phyloP scores from a whole-genome alignment of 148 eudicot genomes.

The Cornus florida region DNA sequence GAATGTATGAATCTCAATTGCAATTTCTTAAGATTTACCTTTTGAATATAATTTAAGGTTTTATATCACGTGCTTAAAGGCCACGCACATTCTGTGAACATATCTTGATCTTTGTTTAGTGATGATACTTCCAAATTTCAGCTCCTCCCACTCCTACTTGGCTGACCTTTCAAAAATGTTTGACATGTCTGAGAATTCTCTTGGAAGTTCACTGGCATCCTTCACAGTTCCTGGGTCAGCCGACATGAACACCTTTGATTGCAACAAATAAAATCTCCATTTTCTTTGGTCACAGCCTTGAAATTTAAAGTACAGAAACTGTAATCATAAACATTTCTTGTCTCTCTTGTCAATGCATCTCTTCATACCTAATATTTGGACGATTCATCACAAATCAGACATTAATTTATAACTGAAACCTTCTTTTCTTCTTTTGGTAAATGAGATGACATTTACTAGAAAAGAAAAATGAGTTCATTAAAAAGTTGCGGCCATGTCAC shows the following conservation, averaged over 20 bases:
- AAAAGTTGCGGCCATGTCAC: not conserved
- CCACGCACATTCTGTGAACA: not conserved
- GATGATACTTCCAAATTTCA: not conserved
- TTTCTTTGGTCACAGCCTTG: not conserved
- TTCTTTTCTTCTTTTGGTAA: not conserved
- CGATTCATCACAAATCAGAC: not conserved
- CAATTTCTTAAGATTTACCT: not conserved
- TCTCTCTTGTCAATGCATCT: not conserved
- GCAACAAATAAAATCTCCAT: not conserved
- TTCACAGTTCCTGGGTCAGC: not conserved
- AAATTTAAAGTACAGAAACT: not conserved
- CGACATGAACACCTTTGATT: not conserved
- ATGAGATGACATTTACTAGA: not conserved
- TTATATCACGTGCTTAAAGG: not conserved
- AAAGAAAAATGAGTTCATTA: not conserved
- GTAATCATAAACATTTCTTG: not conserved
- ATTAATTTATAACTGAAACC: not conserved
- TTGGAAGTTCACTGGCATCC: not conserved
- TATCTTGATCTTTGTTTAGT: not conserved
- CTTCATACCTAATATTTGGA: not conserved
- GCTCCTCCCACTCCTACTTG: not conserved
- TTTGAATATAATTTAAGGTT: no score
- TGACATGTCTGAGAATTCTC: not conserved
- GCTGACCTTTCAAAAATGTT: conserved; percentile 9
- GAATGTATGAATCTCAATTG: no score